Evolutionary conservation across 1,284 basidiomycete genomes (phyloP).

Genomic region (Tylopilus sp.): DNA sequence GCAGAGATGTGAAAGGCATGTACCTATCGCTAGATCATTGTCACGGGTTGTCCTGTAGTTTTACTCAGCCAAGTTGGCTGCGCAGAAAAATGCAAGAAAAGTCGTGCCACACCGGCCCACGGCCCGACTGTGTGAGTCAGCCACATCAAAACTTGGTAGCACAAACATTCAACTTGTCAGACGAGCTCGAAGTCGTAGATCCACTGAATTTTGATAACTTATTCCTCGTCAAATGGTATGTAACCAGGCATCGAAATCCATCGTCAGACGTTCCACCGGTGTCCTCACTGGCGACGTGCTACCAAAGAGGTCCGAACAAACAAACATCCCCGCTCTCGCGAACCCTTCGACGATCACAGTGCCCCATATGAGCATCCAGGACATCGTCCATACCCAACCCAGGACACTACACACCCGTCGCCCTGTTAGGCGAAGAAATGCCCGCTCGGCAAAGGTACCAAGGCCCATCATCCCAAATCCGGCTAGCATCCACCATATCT

Average conservation of each 20-base stretch:
- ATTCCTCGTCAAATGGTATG: slow-evolving; percentile 35
- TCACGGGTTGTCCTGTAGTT: too few species aligned
- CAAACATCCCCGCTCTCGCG: background rate
- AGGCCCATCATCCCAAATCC: slow-evolving; percentile 7
- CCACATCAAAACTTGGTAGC: too few species aligned
- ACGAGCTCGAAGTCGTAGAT: too few species aligned
- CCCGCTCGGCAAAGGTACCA: background rate
- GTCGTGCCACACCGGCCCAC: too few species aligned
- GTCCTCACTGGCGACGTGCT: background rate
- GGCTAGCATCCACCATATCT: background rate
- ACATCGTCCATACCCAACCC: slow-evolving; percentile 5
- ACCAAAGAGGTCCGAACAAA: background rate
- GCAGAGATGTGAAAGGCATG: background rate
- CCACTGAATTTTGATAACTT: too few species aligned
- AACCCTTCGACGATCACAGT: slow-evolving; percentile 2
- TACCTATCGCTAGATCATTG: too few species aligned
- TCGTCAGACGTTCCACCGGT: slow-evolving; percentile 1
- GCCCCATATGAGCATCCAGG: background rate
- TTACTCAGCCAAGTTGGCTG: too few species aligned
- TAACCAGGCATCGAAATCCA: slow-evolving; percentile 20
- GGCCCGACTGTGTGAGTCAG: too few species aligned
- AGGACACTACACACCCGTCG: background rate
- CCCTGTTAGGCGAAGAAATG: slow-evolving; percentile 1
- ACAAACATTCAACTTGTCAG: too few species aligned
- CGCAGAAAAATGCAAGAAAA: too few species aligned